A percentile compares a stretch with the other conserved stretches of the same genome.
Conservation (phyloP, 805 yeast genomes). For the Ogataea neopini region DNA sequence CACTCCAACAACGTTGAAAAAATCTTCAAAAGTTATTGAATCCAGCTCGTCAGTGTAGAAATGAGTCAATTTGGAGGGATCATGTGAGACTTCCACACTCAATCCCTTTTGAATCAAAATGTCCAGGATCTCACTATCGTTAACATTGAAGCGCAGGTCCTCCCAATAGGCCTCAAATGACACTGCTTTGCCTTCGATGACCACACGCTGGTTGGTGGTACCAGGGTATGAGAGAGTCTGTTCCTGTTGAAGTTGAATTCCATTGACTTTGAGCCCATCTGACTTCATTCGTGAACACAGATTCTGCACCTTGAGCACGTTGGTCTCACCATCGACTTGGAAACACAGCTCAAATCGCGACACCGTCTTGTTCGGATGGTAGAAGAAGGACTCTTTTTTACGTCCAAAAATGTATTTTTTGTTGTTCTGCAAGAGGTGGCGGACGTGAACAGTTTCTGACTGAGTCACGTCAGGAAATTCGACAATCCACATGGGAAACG, state of each 20-base stretch:
- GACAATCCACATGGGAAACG: slow-evolving; percentile 15
- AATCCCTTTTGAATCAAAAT: background rate
- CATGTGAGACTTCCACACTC: background rate
- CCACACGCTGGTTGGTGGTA: slow-evolving; percentile 1
- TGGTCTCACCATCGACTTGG: slow-evolving; percentile 2
- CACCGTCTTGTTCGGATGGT: slow-evolving; percentile 14
- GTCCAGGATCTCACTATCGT: background rate
- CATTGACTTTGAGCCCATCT: slow-evolving; percentile 14
- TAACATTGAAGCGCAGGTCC: slow-evolving; percentile 7
- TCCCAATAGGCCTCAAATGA: slow-evolving; percentile 6
- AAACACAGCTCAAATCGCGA: slow-evolving; percentile 17
- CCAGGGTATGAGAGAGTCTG: slow-evolving; percentile 6
- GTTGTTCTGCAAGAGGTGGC: slow-evolving; percentile 10
- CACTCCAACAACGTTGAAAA: background rate
- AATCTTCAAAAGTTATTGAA: background rate
- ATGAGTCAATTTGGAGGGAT: slow-evolving; percentile 1
- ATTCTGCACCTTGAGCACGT: slow-evolving; percentile 8
- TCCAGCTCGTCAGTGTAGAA: slow-evolving; percentile 1
- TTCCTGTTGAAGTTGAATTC: slow-evolving; percentile 6
- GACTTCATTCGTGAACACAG: slow-evolving; percentile 14
- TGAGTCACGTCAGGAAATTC: slow-evolving; percentile 7
- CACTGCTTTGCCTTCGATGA: slow-evolving; percentile 13
- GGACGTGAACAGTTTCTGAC: background rate
- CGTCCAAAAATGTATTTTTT: slow-evolving; percentile 16
- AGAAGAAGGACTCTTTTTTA: slow-evolving; percentile 18